Percentiles rank a stretch among this genome's conserved stretches.
These are phyloP conservation scores for Neurospora sp. DNA, from an alignment of 495 filamentous ascomycete genomes.

Conservation along the genomic window DNA sequence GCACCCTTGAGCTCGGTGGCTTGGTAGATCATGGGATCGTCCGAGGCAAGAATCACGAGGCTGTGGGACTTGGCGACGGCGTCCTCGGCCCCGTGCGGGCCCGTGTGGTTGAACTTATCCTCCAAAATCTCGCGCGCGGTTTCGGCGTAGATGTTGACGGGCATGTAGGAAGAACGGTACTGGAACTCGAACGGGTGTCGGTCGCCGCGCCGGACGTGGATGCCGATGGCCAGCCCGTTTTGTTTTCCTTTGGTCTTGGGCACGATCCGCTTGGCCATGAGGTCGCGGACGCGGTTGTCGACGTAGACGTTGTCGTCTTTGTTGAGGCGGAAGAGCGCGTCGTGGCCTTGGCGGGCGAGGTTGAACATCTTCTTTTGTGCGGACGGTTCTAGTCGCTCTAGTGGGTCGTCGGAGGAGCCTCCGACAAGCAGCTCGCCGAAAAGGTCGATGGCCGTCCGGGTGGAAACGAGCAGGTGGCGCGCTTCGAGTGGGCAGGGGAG, in stretches of 20 bases:
- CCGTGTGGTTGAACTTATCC: conserved; percentile 23
- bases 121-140: conserved; percentile 35
- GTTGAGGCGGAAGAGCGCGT: conserved; percentile 52
- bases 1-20: conserved; percentile 42
- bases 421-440: conserved; percentile 46
- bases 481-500: conserved; percentile 62
- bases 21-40: conserved; percentile 59
- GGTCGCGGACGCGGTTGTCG: conserved; percentile 34
- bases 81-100: conserved; percentile 22
- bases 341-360: conserved; percentile 51
- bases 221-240: conserved; percentile 43
- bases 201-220: conserved; percentile 69
- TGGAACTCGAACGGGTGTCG: conserved; percentile 55
- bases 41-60: conserved; percentile 52
- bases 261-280: conserved; percentile 35
- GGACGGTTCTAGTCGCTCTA: conserved; percentile 30
- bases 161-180: conserved; percentile 58
- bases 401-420: conserved; percentile 36
- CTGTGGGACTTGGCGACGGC: conserved; percentile 26
- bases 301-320: conserved; percentile 49
- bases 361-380: conserved; percentile 39
- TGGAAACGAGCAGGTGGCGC: conserved; percentile 57
- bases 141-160: conserved; percentile 48
- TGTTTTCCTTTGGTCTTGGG: conserved; percentile 24
- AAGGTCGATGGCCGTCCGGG: conserved; percentile 44